Evolutionary conservation across 192 early-diverging fungal genomes (phyloP).

Genomic region (Backusella luteola): DNA sequence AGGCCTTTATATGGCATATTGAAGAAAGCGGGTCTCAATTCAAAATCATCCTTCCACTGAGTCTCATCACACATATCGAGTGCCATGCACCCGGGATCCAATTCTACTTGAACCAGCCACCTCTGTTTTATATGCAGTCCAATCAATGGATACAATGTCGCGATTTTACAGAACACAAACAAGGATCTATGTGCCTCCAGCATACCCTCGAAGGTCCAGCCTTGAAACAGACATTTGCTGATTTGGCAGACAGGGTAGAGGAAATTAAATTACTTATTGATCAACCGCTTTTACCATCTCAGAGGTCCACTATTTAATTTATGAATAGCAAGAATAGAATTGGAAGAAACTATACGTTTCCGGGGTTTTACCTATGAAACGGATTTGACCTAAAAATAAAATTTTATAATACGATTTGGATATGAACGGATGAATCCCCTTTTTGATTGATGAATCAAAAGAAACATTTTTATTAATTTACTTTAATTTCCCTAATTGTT

Average conservation of each 20-base stretch:
- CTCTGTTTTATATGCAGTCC: slow-evolving; percentile 56
- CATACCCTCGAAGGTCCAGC: slow-evolving; percentile 47
- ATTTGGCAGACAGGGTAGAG: not conserved
- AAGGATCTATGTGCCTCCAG: slow-evolving; percentile 48
- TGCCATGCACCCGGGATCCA: slow-evolving; percentile 39
- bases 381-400: not conserved
- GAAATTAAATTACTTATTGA: not conserved
- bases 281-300: not conserved
- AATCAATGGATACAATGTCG: slow-evolving; percentile 53
- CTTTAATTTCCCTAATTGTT: slow-evolving; percentile 2
- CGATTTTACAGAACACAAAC: slow-evolving; percentile 62
- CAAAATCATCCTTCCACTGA: slow-evolving; percentile 56
- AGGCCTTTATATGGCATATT: slow-evolving; percentile 54
- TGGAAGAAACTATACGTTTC: not conserved
- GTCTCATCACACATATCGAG: slow-evolving; percentile 44
- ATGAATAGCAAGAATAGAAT: not conserved
- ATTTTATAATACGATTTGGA: not conserved
- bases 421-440: not conserved
- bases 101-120: slow-evolving; percentile 47
- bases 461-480: not conserved
- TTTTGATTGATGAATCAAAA: not conserved
- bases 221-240: not conserved
- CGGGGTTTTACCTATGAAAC: not conserved
- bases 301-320: not conserved
- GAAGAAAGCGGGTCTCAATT: slow-evolving; percentile 51